These are phyloP conservation scores for Cladosporium sp. DNA, from an alignment of 2,329 filamentous ascomycete genomes.

Conservation along the genomic window DNA sequence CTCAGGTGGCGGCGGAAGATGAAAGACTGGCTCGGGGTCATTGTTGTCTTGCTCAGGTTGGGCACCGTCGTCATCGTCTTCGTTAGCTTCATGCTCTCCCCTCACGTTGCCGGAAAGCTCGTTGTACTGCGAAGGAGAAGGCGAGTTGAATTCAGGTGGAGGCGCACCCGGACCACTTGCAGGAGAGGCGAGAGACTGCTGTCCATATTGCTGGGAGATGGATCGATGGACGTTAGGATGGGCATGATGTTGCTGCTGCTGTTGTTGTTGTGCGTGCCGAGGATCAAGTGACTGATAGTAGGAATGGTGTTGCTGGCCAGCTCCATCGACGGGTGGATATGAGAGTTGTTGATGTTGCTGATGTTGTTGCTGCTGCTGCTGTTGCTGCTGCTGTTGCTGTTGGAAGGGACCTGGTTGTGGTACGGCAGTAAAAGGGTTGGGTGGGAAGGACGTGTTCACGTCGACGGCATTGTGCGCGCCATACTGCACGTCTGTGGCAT, in stretches of 20 bases:
- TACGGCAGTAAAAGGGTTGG: conserved; percentile 2
- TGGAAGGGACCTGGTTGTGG: conserved; percentile 19
- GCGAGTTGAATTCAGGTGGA: conserved; percentile 29
- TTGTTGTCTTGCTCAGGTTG: conserved; percentile 24
- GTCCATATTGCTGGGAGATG: conserved; percentile 11
- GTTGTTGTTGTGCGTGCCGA: conserved; percentile 10
- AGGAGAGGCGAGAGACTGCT: conserved; percentile 7
- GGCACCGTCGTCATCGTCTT: conserved; percentile 29
- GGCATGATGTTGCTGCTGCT: neutral
- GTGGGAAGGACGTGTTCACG: conserved; percentile 5
- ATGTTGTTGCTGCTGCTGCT: conserved; percentile 18
- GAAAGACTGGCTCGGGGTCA: conserved; percentile 33
- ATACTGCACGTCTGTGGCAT: conserved; percentile 6
- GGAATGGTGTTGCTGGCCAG: conserved; percentile 23
- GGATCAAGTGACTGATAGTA: conserved; percentile 19
- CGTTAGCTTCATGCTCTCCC: conserved; percentile 13
- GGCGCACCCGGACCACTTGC: conserved; percentile 33
- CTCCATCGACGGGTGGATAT: neutral
- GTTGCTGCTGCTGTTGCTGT: conserved; percentile 22
- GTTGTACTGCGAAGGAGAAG: conserved; percentile 21
- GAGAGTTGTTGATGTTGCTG: neutral
- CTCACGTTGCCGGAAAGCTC: conserved; percentile 15
- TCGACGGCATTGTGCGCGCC: conserved; percentile 9
- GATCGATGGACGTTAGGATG: conserved; percentile 15
- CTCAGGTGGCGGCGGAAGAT: conserved; percentile 38